Evolutionary conservation across 2,329 filamentous ascomycete species (phyloP).

Genomic region (Aspergillus pseudoviridinutans): DNA sequence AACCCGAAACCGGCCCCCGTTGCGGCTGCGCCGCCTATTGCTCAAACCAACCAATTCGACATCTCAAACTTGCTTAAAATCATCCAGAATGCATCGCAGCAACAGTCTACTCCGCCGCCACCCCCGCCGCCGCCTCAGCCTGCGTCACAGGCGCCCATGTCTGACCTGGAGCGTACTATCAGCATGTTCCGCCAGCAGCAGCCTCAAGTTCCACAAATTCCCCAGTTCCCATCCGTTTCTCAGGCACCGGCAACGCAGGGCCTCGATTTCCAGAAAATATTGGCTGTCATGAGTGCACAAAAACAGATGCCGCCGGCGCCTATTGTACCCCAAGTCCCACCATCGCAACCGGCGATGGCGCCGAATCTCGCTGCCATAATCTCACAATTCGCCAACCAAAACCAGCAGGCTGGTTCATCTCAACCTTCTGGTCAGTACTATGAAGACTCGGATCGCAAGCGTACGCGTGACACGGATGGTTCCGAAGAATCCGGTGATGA

Average conservation of each 20-base stretch:
- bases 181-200: slow-evolving; percentile 35
- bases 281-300: slow-evolving; percentile 36
- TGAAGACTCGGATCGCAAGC: slow-evolving; percentile 42
- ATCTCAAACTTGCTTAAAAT: slow-evolving; percentile 41
- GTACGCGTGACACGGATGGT: slow-evolving; percentile 31
- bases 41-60: slow-evolving; percentile 30
- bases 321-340: slow-evolving; percentile 21
- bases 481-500: slow-evolving; percentile 32
- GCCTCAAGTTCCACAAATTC: slow-evolving; percentile 24
- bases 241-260: slow-evolving; percentile 22
- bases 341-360: slow-evolving; percentile 25
- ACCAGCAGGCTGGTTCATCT: slow-evolving; percentile 14
- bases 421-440: slow-evolving; percentile 22
- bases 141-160: slow-evolving; percentile 16
- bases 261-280: slow-evolving; percentile 37
- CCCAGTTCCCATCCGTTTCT: slow-evolving; percentile 22
- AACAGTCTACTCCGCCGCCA: slow-evolving; percentile 26
- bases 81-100: slow-evolving; percentile 33
- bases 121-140: slow-evolving; percentile 25
- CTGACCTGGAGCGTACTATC: slow-evolving; percentile 35
- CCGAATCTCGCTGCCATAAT: slow-evolving; percentile 35
- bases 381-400: slow-evolving; percentile 27
- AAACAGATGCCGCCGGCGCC: slow-evolving; percentile 33
- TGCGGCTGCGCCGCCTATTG: slow-evolving; percentile 17
- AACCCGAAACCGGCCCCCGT: slow-evolving; percentile 28